These are phyloP conservation scores for Solanum lycopersicoides DNA, from an alignment of 257 asterid species.

Conservation along the genomic window DNA sequence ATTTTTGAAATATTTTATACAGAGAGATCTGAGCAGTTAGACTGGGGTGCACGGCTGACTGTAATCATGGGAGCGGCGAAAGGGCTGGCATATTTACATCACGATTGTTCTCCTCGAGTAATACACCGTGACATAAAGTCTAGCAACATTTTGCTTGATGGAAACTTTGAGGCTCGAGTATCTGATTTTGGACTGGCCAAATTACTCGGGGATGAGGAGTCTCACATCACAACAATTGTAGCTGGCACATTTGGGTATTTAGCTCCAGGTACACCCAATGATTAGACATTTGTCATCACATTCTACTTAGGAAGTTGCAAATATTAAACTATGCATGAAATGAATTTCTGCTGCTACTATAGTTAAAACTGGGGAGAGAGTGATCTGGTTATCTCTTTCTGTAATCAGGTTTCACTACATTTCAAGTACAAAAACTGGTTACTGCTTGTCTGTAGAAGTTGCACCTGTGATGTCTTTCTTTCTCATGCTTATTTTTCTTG, in stretches of 20 bases:
- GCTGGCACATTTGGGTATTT: conserved; percentile 97
- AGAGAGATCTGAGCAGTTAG: conserved; percentile 78
- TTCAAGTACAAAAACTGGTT: background rate
- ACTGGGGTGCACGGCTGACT: conserved; percentile 85
- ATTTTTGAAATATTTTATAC: conserved; percentile 8
- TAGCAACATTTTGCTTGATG: conserved; percentile 90
- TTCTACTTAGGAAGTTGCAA: background rate
- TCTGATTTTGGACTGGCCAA: conserved; percentile 96
- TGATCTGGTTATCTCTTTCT: background rate
- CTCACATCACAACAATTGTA: conserved; percentile 94
- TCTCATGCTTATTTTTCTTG: background rate
- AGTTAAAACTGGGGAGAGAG: background rate
- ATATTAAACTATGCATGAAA: background rate
- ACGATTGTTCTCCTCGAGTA: conserved; percentile 91
- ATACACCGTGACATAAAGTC: conserved; percentile 92
- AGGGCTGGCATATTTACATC: conserved; percentile 92
- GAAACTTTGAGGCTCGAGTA: conserved; percentile 82
- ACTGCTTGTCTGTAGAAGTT: background rate
- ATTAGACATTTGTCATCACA: background rate
- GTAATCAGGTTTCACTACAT: background rate
- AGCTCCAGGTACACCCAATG: conserved; percentile 66
- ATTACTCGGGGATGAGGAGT: conserved; percentile 82
- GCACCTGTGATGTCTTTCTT: background rate
- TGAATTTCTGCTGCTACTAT: background rate
- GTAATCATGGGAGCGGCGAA: conserved; percentile 89